Conservation (phyloP, 768 basidiomycete genomes). For the Boletus reticulatus region DNA sequence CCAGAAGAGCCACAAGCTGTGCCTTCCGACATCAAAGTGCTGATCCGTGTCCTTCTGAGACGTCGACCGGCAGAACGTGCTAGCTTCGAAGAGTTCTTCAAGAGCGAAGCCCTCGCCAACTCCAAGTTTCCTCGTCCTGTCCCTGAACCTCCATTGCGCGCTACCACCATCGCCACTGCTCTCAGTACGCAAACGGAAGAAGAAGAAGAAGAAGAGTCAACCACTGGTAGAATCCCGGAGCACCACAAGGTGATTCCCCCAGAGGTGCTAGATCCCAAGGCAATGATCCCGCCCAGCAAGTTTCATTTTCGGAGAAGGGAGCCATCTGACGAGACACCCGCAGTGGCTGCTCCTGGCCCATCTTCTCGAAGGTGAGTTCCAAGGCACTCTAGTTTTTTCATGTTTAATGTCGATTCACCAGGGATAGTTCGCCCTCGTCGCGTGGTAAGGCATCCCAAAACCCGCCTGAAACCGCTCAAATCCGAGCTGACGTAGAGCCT, state of each 20-base stretch:
- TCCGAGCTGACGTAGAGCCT: constrained; percentile 10
- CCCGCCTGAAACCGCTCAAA: constrained; percentile 12
- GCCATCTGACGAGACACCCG: constrained; percentile 10
- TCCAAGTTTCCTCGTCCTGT: constrained; percentile 69
- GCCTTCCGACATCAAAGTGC: constrained; percentile 79
- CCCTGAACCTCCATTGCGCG: constrained; percentile 12
- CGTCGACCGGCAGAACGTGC: constrained; percentile 82
- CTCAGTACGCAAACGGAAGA: constrained; percentile 27
- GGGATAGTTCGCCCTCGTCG: constrained; percentile 12
- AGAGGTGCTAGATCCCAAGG: constrained; percentile 76
- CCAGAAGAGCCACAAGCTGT: constrained; percentile 58
- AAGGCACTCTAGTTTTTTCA: neutral
- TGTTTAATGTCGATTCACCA: neutral
- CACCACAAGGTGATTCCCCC: constrained; percentile 74
- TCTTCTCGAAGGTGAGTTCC: constrained; percentile 22
- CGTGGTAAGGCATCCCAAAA: constrained; percentile 18
- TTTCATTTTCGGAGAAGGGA: constrained; percentile 61
- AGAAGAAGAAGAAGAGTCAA: constrained; percentile 33
- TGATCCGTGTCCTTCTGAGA: constrained; percentile 82
- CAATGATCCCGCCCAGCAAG: constrained; percentile 79
- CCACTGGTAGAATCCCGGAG: constrained; percentile 55
- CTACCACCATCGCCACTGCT: constrained; percentile 5
- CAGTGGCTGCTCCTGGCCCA: neutral
- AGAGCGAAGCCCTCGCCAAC: constrained; percentile 71
- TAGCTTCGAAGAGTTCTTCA: constrained; percentile 91